Evolutionary conservation across 1,284 basidiomycete genomes (phyloP), one percentile per base, ranked within the genome.

Genomic region (Neonothopanus nambi): DNA sequence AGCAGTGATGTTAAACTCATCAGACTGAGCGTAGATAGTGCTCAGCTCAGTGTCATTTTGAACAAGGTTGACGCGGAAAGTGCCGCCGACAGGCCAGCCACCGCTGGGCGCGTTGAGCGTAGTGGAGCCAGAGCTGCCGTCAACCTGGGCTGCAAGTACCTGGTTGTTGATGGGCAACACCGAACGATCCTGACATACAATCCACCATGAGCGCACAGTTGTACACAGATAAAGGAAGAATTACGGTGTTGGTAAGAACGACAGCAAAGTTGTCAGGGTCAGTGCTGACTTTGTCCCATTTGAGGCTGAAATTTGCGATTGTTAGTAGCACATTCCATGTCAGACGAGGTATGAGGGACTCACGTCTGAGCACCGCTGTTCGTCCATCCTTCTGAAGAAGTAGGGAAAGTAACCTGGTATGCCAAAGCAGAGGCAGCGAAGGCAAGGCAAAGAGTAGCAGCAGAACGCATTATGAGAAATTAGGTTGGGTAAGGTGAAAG

Each of bases 41-140:
- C 70, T 67, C 17, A 77, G 64, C 43, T 79, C 55, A 24, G 76
- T 53, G 4, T 74, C 59, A 58, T 79, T 73, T 62, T 74, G 61
- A 59, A 86, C 81, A 30, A 93, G 67, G 74, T 92, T 91, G 67
- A 93, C 76, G 52, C 81, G 84, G 80, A 78, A 91, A 49, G 65
- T 70, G 24, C 59, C 30, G 13, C 40, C 52, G 17, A 36, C 55
- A 9, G 79, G 77, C 80, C 83, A 89, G 8, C 85, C 84, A 36
- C 73, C 76, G 51, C 71, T 77, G 1, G 87, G 85, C 8, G 81
- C 68, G 63, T 71, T 75, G 48, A 84, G 70, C 7, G 56, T 58
- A 37, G 70, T 62, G 2, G 60, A 65, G 12, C 65, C 66, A 1
- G 65, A 49, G 35, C 66, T 70, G 18, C 77, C 80, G 49, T 79